Percentiles rank a stretch among this genome's conserved stretches.
Conservation (phyloP, 2,329 filamentous ascomycete genomes). For the Colletotrichum sublineola region DNA sequence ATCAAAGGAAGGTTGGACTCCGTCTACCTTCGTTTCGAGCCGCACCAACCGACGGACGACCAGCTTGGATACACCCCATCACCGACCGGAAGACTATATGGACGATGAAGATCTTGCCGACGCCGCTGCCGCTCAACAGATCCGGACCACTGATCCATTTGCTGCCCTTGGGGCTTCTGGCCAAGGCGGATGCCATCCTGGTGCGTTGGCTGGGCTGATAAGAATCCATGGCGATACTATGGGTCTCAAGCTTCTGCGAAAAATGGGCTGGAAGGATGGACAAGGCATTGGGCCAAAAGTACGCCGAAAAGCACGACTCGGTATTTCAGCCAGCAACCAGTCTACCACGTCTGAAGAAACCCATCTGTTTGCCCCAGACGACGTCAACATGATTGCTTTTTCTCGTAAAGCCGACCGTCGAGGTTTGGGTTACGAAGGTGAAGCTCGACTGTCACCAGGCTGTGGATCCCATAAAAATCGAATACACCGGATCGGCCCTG, state of each 20-base stretch:
- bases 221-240: slow-evolving; percentile 83
- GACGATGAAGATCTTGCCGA: slow-evolving; percentile 95
- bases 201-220: slow-evolving; percentile 77
- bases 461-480: background rate
- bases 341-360: slow-evolving; percentile 57
- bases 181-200: slow-evolving; percentile 46
- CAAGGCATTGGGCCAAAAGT: slow-evolving; percentile 94
- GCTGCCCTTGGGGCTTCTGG: slow-evolving; percentile 79
- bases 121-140: slow-evolving; percentile 79
- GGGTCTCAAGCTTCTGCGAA: slow-evolving; percentile 85
- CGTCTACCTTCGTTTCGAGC: slow-evolving; percentile 91
- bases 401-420: slow-evolving; percentile 75
- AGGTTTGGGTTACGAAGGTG: slow-evolving; percentile 77
- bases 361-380: slow-evolving; percentile 88
- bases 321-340: slow-evolving; percentile 56
- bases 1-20: slow-evolving; percentile 98
- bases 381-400: slow-evolving; percentile 77
- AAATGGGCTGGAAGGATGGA: slow-evolving; percentile 96
- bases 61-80: slow-evolving; percentile 62
- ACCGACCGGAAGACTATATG: slow-evolving; percentile 93
- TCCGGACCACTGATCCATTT: slow-evolving; percentile 82
- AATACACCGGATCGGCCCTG: slow-evolving; percentile 14
- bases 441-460: slow-evolving; percentile 60
- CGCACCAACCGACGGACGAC: slow-evolving; percentile 82
- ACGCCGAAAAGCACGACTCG: slow-evolving; percentile 78